These are phyloP conservation scores for Tilletia horrida DNA, from an alignment of 1,284 basidiomycete species.

Conservation along the genomic window DNA sequence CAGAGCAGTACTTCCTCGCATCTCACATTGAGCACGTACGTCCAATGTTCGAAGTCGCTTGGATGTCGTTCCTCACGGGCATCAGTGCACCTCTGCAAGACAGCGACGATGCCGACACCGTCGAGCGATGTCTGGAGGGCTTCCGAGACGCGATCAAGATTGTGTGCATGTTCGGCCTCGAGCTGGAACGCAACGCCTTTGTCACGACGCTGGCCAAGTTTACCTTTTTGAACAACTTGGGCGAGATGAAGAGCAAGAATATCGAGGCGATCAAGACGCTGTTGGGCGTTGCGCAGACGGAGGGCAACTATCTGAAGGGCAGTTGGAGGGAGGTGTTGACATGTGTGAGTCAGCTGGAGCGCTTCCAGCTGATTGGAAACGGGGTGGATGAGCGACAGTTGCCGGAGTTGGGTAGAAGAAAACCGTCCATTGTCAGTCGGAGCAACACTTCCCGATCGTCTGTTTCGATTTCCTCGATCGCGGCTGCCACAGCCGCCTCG, in stretches of 20 bases:
- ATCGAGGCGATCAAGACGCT: slow-evolving; percentile 54
- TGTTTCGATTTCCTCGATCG: slow-evolving; percentile 20
- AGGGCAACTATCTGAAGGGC: slow-evolving; percentile 53
- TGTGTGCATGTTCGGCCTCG: slow-evolving; percentile 52
- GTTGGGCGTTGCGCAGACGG: slow-evolving; percentile 52
- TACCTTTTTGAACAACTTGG: slow-evolving; percentile 54
- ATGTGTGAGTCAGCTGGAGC: slow-evolving; percentile 53
- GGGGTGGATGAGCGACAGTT: slow-evolving; percentile 63
- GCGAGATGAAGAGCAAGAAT: slow-evolving; percentile 55
- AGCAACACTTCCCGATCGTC: background rate
- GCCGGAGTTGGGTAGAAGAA: slow-evolving; percentile 73
- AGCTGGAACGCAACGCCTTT: slow-evolving; percentile 54
- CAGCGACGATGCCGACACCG: slow-evolving; percentile 47
- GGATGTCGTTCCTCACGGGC: slow-evolving; percentile 55
- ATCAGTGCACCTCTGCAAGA: slow-evolving; percentile 53
- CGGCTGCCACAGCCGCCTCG: slow-evolving; percentile 19
- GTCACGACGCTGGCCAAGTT: slow-evolving; percentile 55
- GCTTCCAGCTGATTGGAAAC: slow-evolving; percentile 54
- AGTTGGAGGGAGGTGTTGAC: slow-evolving; percentile 54
- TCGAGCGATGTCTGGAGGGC: slow-evolving; percentile 47
- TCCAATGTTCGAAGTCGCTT: slow-evolving; percentile 55
- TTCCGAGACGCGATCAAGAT: slow-evolving; percentile 54
- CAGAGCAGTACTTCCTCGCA: slow-evolving; percentile 53
- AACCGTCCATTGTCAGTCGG: slow-evolving; percentile 39
- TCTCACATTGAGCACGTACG: slow-evolving; percentile 55